Conservation (phyloP, 164 flowering plant genomes). For the Magnolia sinica region DNA sequence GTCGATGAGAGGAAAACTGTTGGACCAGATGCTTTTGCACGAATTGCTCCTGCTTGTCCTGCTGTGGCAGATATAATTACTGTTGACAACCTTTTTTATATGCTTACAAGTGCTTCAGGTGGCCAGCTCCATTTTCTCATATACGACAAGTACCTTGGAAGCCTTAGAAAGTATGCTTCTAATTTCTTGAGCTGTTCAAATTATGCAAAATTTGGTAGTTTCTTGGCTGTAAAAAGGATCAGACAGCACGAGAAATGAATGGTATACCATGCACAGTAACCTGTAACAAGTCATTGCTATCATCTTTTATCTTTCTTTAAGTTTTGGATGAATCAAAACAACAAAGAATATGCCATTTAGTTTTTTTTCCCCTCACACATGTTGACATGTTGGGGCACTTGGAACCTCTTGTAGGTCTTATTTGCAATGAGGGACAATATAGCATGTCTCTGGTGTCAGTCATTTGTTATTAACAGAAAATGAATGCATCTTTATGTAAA, state of each 20-base stretch:
- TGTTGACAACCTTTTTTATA: slow-evolving; percentile 77
- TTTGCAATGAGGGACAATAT: not conserved
- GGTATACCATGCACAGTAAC: not conserved
- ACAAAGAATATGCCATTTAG: not conserved
- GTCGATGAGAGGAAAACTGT: slow-evolving; percentile 82
- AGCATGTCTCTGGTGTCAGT: not conserved
- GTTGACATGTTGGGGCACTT: not conserved
- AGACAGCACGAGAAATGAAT: not conserved
- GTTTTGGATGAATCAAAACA: not conserved
- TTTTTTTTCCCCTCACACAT: not conserved
- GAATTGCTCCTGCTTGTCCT: slow-evolving; percentile 81
- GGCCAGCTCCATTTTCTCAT: slow-evolving; percentile 73
- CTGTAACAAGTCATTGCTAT: no score
- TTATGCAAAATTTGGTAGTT: not conserved
- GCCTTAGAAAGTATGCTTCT: slow-evolving; percentile 69
- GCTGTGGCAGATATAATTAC: slow-evolving; percentile 67
- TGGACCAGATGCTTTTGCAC: slow-evolving; percentile 78
- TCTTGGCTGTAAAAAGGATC: not conserved
- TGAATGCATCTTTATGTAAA: not conserved
- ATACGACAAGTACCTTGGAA: slow-evolving; percentile 77
- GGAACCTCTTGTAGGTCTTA: not conserved
- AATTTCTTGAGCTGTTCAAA: slow-evolving; percentile 12
- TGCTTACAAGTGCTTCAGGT: slow-evolving; percentile 62
- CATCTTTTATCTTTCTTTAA: not conserved
- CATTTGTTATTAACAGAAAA: not conserved